Evolutionary conservation across 768 basidiomycete species (phyloP).

Genomic region (Boletus vinaceobasis): DNA sequence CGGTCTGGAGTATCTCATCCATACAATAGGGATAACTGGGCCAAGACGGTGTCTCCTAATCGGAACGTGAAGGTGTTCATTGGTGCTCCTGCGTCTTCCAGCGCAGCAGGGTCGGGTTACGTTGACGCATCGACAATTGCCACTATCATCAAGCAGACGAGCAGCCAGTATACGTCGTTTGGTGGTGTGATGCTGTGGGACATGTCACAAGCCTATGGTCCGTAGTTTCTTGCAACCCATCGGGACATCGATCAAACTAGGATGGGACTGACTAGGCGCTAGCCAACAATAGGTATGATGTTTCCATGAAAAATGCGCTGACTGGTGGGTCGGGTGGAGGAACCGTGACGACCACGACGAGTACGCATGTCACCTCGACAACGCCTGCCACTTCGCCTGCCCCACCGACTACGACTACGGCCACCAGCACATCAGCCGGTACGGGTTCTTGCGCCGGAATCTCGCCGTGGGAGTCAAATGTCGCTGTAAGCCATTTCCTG

Average conservation of each 20-base stretch:
- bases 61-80: slow-evolving; percentile 47
- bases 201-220: slow-evolving; percentile 45
- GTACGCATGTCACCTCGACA: neutral
- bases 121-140: slow-evolving; percentile 35
- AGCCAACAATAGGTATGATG: slow-evolving; percentile 58
- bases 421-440: slow-evolving; percentile 8
- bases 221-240: neutral
- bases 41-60: slow-evolving; percentile 42
- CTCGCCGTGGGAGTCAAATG: slow-evolving; percentile 39
- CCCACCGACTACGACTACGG: neutral
- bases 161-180: slow-evolving; percentile 40
- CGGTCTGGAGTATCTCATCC: neutral
- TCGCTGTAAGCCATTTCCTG: slow-evolving; percentile 34
- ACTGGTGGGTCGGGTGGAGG: slow-evolving; percentile 37
- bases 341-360: neutral
- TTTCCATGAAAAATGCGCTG: slow-evolving; percentile 57
- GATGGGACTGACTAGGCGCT: neutral
- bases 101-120: slow-evolving; percentile 46
- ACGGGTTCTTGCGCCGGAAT: slow-evolving; percentile 39
- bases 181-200: slow-evolving; percentile 47
- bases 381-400: slow-evolving; percentile 9
- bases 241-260: neutral
- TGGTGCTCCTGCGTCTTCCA: slow-evolving; percentile 43
- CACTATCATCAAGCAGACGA: slow-evolving; percentile 34
- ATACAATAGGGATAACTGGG: slow-evolving; percentile 46